Percentiles rank a stretch among this genome's conserved stretches.
phyloP scores from a whole-genome alignment of 345 rosid genomes.

The Citrus hindsii region DNA sequence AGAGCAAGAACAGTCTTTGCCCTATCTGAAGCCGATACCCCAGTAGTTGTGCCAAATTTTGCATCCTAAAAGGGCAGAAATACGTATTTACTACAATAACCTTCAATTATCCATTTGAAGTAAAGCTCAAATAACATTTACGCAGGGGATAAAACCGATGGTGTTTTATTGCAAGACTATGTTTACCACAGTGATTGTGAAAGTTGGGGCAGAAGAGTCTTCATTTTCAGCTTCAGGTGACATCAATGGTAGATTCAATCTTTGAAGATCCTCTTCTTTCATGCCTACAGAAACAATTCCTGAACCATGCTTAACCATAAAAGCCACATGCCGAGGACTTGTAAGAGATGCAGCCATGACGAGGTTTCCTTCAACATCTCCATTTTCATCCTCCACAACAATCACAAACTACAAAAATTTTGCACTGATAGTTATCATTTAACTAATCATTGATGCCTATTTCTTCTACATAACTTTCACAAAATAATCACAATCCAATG shows the following conservation, averaged over 20 bases:
- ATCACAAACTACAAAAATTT: conserved; percentile 62
- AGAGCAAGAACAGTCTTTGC: conserved; percentile 72
- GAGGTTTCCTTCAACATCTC: conserved; percentile 72
- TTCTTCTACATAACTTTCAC: not conserved
- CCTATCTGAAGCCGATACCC: conserved; percentile 75
- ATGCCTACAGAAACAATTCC: conserved; percentile 85
- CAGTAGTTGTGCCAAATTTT: conserved; percentile 59
- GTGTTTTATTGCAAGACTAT: not conserved
- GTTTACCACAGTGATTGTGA: conserved; percentile 72
- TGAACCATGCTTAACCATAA: conserved; percentile 66
- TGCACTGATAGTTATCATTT: conserved; percentile 21
- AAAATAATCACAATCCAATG: not conserved
- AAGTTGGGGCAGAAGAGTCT: conserved; percentile 82
- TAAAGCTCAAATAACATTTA: not conserved
- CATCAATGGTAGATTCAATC: conserved; percentile 77
- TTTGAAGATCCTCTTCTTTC: conserved; percentile 71
- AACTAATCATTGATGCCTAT: not conserved
- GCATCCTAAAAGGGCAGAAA: conserved; percentile 46
- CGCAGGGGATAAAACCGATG: not conserved
- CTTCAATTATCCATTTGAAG: too few species aligned
- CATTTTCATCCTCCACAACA: conserved; percentile 82
- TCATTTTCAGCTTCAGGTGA: conserved; percentile 72
- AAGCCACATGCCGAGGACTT: conserved; percentile 53
- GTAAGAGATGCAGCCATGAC: conserved; percentile 67
- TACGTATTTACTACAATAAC: too few species aligned